Base-by-base conservation (phyloP, 1,284 basidiomycete species). In the Ustilago loliicola region DNA sequence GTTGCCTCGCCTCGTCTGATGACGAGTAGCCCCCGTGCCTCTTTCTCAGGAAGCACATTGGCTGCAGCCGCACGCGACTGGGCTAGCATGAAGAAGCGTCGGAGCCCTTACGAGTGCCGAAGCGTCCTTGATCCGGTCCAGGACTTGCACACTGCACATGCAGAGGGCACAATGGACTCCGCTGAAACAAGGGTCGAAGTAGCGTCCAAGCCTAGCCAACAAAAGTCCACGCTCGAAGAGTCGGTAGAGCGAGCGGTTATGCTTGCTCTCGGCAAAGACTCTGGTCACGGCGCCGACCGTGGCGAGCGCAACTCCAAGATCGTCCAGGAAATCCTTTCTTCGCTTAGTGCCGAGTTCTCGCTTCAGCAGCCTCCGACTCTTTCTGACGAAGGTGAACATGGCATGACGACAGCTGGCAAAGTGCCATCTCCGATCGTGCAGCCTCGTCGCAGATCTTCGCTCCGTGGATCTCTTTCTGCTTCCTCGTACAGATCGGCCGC, bases 1-100 rank as follows among this genome's bases (percentile, higher is more conserved):
- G 21, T 23, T 17, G 38, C 52, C 17, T 54, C 58, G 3, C 62
- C 68, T 17, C 48, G 50, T 9, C 40, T 51, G 23, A 40, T 32
- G 8, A n/a, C 50, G 2, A 34, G 30, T 10, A 72, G 68, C 27
- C 73, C 74, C 7, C 74, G 74, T 17, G 36, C 62, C 10, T 72
- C 70, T 13, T 77, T 77, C 32, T 77, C 69, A 17, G 66, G 63
- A 11, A 77, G 74, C 66, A 77, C 74, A 2, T 60, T 77, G 10
- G 74, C 70, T 10, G 74, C 70, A 9, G 74, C 74, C 2, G 74
- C 74, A 17, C 74, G 74, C 51, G 74, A 77, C 56, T 77, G 74
- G 74, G 59, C 71, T 1, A 67, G 71, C 61, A 72, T 72, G 40
- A 72, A 63, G 38, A 50, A 57, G n/a, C 57, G 71, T 32, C 51